Conservation (phyloP, 169 alveolate genomes). For the Cryptosporidium viatorum region DNA sequence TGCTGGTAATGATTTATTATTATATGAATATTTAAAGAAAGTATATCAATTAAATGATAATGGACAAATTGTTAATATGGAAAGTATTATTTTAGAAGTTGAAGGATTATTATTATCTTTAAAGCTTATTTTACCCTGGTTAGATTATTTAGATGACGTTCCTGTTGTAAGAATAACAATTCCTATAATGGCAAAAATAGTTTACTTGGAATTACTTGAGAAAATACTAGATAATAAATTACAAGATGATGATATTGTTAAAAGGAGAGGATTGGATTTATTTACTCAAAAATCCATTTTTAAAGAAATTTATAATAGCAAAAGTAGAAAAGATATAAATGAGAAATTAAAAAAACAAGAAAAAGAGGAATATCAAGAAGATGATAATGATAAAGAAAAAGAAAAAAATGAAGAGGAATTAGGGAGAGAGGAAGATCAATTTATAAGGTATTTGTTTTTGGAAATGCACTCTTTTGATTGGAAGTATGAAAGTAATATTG, state of each 20-base stretch:
- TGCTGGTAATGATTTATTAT: neutral
- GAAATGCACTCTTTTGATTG: constrained; percentile 29
- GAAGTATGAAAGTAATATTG: constrained; percentile 20
- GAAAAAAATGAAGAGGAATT: neutral
- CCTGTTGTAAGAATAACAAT: constrained; percentile 40
- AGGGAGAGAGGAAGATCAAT: neutral
- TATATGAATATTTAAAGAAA: constrained; percentile 3
- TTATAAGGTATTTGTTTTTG: constrained; percentile 8
- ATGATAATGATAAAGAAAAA: neutral
- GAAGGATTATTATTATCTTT: constrained; percentile 51
- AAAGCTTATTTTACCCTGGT: constrained; percentile 58
- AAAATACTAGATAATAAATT: neutral
- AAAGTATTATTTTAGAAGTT: constrained; percentile 14
- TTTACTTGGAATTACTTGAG: constrained; percentile 4
- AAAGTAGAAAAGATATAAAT: neutral
- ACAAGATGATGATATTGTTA: neutral
- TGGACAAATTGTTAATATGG: neutral
- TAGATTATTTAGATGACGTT: constrained; percentile 40
- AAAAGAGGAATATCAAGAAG: neutral
- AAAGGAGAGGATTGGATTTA: neutral
- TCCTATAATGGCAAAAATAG: neutral
- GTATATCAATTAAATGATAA: neutral
- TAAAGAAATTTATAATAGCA: neutral
- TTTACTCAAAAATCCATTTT: neutral
- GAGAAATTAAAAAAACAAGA: neutral